phyloP scores from a whole-genome alignment of 441 rosid genomes.

The Lepidium campestre region DNA sequence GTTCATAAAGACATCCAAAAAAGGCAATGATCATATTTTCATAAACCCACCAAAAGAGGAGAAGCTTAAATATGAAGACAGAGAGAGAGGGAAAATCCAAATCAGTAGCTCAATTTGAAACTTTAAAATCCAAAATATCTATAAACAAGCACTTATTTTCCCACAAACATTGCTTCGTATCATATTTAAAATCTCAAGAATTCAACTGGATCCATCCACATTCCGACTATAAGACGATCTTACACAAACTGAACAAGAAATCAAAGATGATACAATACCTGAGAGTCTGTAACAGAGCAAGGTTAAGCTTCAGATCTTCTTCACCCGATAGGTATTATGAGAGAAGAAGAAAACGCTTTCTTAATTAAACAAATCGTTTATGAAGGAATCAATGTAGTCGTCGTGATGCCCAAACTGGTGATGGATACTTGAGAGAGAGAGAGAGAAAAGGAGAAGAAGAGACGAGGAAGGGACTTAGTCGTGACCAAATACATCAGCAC shows the following conservation, averaged over 20 bases:
- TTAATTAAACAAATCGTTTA: neutral
- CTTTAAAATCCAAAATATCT: neutral
- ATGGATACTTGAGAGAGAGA: constrained; percentile 6
- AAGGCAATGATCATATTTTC: constrained; percentile 4
- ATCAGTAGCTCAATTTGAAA: constrained; percentile 6
- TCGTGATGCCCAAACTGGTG: constrained; percentile 24
- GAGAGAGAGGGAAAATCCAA: neutral
- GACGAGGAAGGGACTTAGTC: constrained; percentile 28
- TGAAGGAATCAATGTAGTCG: constrained; percentile 13
- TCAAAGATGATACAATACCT: constrained; percentile 10
- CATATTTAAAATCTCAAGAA: neutral
- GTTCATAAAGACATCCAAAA: neutral
- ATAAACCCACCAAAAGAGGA: constrained; percentile 5
- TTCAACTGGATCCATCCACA: neutral
- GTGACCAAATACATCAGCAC: constrained; percentile 32
- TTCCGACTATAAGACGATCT: neutral
- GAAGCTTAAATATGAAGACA: constrained; percentile 7
- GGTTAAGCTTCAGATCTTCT: constrained; percentile 23
- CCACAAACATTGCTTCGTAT: neutral
- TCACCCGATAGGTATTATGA: neutral
- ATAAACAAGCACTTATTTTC: neutral
- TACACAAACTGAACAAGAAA: neutral
- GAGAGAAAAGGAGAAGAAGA: constrained; percentile 7
- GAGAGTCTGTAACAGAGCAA: constrained; percentile 27
- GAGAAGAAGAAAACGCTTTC: neutral